Evolutionary conservation across 2,329 filamentous ascomycete species (phyloP).

Genomic region (Calonectria montana): DNA sequence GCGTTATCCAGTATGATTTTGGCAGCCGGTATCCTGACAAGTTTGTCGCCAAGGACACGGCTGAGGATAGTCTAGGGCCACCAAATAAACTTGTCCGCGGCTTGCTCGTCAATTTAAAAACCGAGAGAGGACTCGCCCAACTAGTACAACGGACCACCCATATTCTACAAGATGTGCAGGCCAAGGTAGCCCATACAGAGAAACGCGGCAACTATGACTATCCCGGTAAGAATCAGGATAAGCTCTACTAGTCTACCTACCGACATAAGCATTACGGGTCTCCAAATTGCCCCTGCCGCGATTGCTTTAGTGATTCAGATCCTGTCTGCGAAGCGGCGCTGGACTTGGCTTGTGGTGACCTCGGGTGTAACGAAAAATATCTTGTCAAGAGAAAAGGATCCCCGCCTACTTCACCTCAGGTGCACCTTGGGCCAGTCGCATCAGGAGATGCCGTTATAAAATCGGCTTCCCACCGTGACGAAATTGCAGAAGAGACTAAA

Average conservation of each 20-base stretch:
- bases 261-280: slow-evolving; percentile 45
- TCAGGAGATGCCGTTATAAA: background rate
- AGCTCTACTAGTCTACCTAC: slow-evolving; percentile 45
- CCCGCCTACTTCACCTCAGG: background rate
- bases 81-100: slow-evolving; percentile 38
- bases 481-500: background rate
- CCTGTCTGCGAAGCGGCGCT: background rate
- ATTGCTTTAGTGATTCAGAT: background rate
- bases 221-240: slow-evolving; percentile 43
- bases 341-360: background rate
- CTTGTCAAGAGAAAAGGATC: background rate
- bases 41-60: slow-evolving; percentile 41
- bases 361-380: background rate
- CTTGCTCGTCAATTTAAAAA: slow-evolving; percentile 39
- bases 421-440: background rate
- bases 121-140: background rate
- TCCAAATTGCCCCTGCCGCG: background rate
- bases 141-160: background rate
- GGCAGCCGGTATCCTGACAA: slow-evolving; percentile 37
- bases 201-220: slow-evolving; percentile 30
- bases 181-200: background rate
- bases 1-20: slow-evolving; percentile 45
- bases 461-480: background rate
- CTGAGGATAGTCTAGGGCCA: slow-evolving; percentile 37
- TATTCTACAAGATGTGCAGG: background rate